A percentile compares a stretch with the other conserved stretches of the same genome.
Conservation (phyloP, 495 filamentous ascomycete genomes). For the Podospora bellae-mahoneyi region DNA sequence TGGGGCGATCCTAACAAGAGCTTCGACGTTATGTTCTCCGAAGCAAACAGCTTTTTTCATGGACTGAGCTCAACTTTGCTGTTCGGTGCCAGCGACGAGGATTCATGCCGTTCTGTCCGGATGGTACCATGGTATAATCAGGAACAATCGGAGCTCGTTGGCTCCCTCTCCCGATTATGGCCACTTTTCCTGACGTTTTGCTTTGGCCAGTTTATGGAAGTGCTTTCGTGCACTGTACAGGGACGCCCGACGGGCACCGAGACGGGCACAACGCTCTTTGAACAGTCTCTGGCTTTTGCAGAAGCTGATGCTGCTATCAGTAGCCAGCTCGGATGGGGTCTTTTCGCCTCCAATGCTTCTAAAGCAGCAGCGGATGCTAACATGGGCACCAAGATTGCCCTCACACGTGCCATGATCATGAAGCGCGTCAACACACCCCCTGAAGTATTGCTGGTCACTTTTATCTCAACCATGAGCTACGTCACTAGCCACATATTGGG, state of each 20-base stretch:
- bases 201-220: conserved; percentile 83
- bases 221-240: conserved; percentile 81
- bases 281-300: conserved; percentile 93
- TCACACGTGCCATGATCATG: conserved; percentile 57
- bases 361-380: conserved; percentile 39
- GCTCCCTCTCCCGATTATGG: conserved; percentile 83
- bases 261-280: conserved; percentile 94
- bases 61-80: conserved; percentile 63
- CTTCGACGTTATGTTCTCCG: conserved; percentile 68
- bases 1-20: conserved; percentile 68
- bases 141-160: conserved; percentile 49
- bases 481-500: conserved; percentile 80
- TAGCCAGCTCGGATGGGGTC: conserved; percentile 65
- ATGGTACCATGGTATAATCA: conserved; percentile 58
- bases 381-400: conserved; percentile 39
- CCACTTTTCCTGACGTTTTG: conserved; percentile 81
- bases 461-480: conserved; percentile 87
- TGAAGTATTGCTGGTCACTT: conserved; percentile 77
- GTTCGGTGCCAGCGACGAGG: conserved; percentile 61
- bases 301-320: conserved; percentile 87
- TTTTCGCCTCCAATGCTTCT: conserved; percentile 48
- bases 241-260: conserved; percentile 76
- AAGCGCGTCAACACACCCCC: conserved; percentile 73
- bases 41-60: conserved; percentile 66
- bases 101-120: conserved; percentile 66